Conservation (phyloP, 176 grass and related monocot genomes). For the Aegilops tauschii region DNA sequence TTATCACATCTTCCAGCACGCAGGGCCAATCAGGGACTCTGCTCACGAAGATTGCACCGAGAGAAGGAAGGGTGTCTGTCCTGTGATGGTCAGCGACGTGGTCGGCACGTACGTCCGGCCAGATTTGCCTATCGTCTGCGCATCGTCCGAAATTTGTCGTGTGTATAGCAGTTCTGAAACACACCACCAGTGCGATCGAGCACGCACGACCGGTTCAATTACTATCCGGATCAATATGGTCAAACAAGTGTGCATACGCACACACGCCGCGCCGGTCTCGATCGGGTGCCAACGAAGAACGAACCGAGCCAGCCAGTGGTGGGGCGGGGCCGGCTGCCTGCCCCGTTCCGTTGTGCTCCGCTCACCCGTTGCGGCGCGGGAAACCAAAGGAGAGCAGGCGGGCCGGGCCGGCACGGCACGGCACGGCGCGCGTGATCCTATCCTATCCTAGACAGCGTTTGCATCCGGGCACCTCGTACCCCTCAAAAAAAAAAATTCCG, state of each 20-base stretch:
- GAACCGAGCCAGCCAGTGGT: not conserved
- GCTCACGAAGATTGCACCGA: slow-evolving; percentile 12
- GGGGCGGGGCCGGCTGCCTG: not conserved
- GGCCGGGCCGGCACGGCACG: slow-evolving; percentile 14
- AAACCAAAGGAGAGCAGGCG: not conserved
- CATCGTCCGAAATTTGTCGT: too few species aligned
- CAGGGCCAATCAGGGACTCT: not conserved
- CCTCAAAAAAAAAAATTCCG: too few species aligned
- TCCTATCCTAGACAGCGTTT: slow-evolving; percentile 23
- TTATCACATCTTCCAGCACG: not conserved
- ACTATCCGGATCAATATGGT: not conserved
- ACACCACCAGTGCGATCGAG: not conserved
- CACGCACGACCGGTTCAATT: not conserved
- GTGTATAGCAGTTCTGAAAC: not conserved
- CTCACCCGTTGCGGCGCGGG: slow-evolving; percentile 33
- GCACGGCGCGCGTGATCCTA: slow-evolving; percentile 18
- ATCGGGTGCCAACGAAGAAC: not conserved
- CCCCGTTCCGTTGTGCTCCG: not conserved
- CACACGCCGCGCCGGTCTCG: not conserved
- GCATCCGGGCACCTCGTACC: not conserved
- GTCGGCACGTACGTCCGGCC: not conserved
- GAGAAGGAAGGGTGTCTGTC: too few species aligned
- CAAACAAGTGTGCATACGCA: not conserved
- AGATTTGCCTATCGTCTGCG: too few species aligned
- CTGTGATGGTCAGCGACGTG: not conserved